Base-by-base conservation (phyloP, 768 basidiomycete genomes). In the Macrolepiota fuliginosa region DNA sequence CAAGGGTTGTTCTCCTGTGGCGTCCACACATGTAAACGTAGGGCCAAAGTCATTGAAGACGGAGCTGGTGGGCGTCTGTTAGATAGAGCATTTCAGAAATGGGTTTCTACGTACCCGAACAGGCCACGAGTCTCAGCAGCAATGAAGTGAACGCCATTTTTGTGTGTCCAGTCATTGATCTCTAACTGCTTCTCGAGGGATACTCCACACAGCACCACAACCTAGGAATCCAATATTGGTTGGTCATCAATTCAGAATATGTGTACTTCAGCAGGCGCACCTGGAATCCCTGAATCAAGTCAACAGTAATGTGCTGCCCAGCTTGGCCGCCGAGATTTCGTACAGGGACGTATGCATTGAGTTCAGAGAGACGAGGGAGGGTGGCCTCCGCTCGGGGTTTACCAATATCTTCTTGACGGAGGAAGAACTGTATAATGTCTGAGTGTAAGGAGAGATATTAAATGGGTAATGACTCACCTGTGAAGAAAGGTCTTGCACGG, bases 11-110 rank as follows among this genome's bases (percentile, higher is more conserved):
- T 98, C 97, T 17, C 97, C 97, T n/a, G 92, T 96, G n/a, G 94
- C 89, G 71, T 99, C 97, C 25, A 97, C 92, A 66, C 94, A 96
- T 15, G 93, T 89, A 71, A 98, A 99, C 73, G 92, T 93, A 25
- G 88, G 75, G 5, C 97, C 97, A 67, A 99, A 98, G 74, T 99
- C 97, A 72, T 92, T 96, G 82, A 99, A 99, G 13, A 90, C 89
- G 62, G 92, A 89, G 13, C 96, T 97, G 56, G 19, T 53, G 35
- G 32, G 52, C 27, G 60, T 45, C 19, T 13, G 11, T 63, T n/a
- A 57, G 60, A 47, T 1, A 45, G 32, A 39, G 25, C 63, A 27
- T 11, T 7, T 29, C 15, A 7, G 25, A 47, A 7, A 39, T 52
- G 55, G 53, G 13, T 39, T 27, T 3, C 3, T 13, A 57, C 83